phyloP scores from a whole-genome alignment of 805 yeast species.

The Saccharomycopsis fibuligera region DNA sequence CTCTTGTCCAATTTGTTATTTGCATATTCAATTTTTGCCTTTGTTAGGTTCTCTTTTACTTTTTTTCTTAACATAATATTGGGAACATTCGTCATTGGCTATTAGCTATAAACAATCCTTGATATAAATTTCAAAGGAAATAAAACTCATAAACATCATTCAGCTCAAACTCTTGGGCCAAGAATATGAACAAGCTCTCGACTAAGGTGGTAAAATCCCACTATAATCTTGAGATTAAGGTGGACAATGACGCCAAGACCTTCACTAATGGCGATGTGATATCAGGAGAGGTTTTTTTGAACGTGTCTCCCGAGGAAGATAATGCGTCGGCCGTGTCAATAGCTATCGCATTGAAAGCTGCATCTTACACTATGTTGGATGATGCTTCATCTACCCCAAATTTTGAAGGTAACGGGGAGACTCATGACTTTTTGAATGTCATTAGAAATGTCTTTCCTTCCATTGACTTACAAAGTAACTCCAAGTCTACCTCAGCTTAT shows the following conservation, averaged over 20 bases:
- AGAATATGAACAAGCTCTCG: constrained; percentile 2
- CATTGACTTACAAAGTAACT: neutral
- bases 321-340: neutral
- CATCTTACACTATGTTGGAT: constrained; percentile 15
- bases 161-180: neutral
- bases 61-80: too few relatives aligned
- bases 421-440: constrained; percentile 14
- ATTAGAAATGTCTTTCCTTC: constrained; percentile 8
- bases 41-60: too few relatives aligned
- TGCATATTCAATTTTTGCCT: too few relatives aligned
- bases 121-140: too few relatives aligned
- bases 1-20: too few relatives aligned
- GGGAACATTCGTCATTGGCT: too few relatives aligned
- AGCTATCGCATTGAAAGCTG: constrained; percentile 4
- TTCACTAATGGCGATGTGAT: constrained; percentile 20
- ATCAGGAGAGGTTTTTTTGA: constrained; percentile 12
- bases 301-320: constrained; percentile 2
- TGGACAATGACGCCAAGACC: constrained; percentile 4
- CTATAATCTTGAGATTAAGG: constrained; percentile 7
- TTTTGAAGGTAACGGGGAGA: constrained; percentile 18
- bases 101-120: too few relatives aligned
- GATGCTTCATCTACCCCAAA: constrained; percentile 14
- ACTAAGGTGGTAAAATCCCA: neutral
- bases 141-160: too few relatives aligned
- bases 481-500: constrained; percentile 1